Base-by-base conservation (phyloP, 371 early-diverging fungal genomes). In the Mucor racemosus region DNA sequence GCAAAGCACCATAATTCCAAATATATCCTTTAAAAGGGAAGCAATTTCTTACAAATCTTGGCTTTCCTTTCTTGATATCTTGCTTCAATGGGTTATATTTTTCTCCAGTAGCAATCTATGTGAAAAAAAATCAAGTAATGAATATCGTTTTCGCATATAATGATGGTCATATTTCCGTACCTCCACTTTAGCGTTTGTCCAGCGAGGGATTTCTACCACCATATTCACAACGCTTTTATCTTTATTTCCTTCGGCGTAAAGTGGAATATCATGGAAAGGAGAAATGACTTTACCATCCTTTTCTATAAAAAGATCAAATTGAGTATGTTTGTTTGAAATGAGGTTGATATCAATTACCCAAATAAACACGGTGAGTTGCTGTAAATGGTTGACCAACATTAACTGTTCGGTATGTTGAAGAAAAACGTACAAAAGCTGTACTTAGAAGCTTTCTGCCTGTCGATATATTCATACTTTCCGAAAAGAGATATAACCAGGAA, bases 21-120 rank as follows among this genome's bases (percentile, higher is more conserved):
- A 97, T 95, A 86, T 99, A 99, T 48, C 99, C 99, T 73, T 98
- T 96, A 90, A 95, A 96, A n/a, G 99, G 99, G 91, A 99, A 99
- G 76, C 97, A 93, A 86, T 99, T 99, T 72, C 95, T 90, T 55
- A 99, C 99, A 81, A 92, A 99, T 65, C 99, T 90, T 61, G 97
- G 91, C 81, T 97, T 97, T 74, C 96, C 97, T 81, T 99, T 99
- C 87, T 99, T 99, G 61, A 92, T 84, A 79, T 99, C 99, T 84
- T 99, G 99, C 82, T 94, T 97, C 69, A 99, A 97, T 48, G 99
- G 99, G 90, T 99, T 99, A 19, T 46, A 46, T 46, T 46, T 46
- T 19, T 46, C 46, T 19, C 46, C 46, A 46, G 19, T 46, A 19
- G 46, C 42, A 19, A 40, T 53, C 41, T 60, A 39, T 17, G 38